Conservation (phyloP, 306 rosid species). For the Lablab purpureus region DNA sequence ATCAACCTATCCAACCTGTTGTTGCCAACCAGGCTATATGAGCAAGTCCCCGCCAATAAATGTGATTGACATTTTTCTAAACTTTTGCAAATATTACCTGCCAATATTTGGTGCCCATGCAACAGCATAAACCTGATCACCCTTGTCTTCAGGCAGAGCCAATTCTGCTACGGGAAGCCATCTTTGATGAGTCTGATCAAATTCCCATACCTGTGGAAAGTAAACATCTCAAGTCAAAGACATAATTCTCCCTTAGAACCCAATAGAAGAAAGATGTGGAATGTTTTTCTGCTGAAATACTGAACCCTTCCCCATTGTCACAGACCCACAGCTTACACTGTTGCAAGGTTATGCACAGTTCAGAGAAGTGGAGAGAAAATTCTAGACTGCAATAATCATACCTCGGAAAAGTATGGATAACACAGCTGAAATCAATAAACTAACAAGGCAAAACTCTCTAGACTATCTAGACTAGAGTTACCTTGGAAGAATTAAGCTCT, state of each 20-base stretch:
- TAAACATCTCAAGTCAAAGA: neutral
- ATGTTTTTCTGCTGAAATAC: neutral
- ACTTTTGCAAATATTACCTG: conserved; percentile 59
- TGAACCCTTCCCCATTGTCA: conserved; percentile 31
- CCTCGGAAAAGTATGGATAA: conserved; percentile 17
- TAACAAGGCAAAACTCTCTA: conserved; percentile 20
- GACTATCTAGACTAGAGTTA: conserved; percentile 46
- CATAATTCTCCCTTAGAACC: neutral
- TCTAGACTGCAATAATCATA: conserved; percentile 2
- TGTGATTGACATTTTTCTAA: conserved; percentile 17
- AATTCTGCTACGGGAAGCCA: conserved; percentile 98
- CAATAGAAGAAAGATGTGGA: conserved; percentile 4
- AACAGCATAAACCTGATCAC: conserved; percentile 75
- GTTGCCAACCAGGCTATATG: neutral
- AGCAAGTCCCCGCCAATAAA: conserved; percentile 17
- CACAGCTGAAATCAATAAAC: conserved; percentile 23
- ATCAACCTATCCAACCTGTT: conserved; percentile 32
- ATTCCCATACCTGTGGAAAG: conserved; percentile 82
- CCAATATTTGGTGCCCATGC: conserved; percentile 98
- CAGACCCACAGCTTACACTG: neutral
- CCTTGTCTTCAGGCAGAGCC: conserved; percentile 70
- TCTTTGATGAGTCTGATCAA: conserved; percentile 95
- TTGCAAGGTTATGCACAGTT: conserved; percentile 30
- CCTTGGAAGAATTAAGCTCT: conserved; percentile 92
- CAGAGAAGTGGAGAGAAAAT: conserved; percentile 19